Percentiles rank a stretch among this genome's conserved stretches.
Conservation (phyloP, 2,329 filamentous ascomycete genomes). For the Epichloe uncinata region DNA sequence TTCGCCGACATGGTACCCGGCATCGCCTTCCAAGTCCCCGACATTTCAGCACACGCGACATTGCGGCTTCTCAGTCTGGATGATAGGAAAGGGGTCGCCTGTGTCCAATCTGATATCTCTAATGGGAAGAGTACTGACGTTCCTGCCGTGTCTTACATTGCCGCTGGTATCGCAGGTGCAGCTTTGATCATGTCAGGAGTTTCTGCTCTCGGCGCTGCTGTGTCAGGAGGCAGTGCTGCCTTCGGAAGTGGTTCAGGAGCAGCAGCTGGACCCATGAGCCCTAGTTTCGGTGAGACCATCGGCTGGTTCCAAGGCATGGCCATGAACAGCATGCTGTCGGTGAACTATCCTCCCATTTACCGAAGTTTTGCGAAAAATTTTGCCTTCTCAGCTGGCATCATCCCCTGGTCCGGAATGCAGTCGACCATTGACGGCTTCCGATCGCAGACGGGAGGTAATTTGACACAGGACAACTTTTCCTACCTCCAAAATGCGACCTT, state of each 20-base stretch:
- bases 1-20: conserved; percentile 66
- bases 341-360: conserved; percentile 77
- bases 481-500: conserved; percentile 66
- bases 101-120: conserved; percentile 65
- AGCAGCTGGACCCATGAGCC: conserved; percentile 55
- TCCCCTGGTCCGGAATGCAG: conserved; percentile 75
- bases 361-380: conserved; percentile 88
- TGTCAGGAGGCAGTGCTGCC: conserved; percentile 35
- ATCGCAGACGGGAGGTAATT: conserved; percentile 66
- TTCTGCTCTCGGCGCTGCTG: conserved; percentile 50
- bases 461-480: conserved; percentile 64
- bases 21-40: conserved; percentile 83
- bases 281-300: conserved; percentile 74
- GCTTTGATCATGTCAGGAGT: conserved; percentile 63
- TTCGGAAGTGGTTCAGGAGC: conserved; percentile 28
- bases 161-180: conserved; percentile 73
- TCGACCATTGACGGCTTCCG: conserved; percentile 75
- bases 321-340: conserved; percentile 91
- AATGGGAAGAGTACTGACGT: conserved; percentile 77
- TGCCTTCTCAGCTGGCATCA: conserved; percentile 73
- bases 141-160: conserved; percentile 68
- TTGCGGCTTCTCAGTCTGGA: conserved; percentile 56
- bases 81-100: conserved; percentile 54
- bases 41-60: conserved; percentile 76
- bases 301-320: conserved; percentile 90